Evolutionary conservation across 164 flowering plant genomes (phyloP), one percentile per base, ranked within the genome.

Genomic region (Litsea cubeba): DNA sequence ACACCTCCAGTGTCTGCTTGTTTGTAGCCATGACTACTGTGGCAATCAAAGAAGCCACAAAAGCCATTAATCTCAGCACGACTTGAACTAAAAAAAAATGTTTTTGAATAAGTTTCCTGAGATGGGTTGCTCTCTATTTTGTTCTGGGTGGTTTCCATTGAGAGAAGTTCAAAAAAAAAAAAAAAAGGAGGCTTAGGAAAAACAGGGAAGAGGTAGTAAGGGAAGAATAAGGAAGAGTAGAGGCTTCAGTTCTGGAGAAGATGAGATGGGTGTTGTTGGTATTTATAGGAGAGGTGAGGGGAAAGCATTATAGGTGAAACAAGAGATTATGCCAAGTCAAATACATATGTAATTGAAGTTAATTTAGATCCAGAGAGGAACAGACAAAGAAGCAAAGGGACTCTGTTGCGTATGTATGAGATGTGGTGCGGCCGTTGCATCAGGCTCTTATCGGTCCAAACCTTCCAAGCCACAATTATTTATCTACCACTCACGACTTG

Each of bases 1-100:
- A 75, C 0, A 82, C 2, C 1, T 11, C 17, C 0, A 76, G 62
- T 12, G 83, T 15, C 67, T 88, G 84, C 25, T 74, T 62, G 76
- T 76, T 79, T n/a, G 83, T 83, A 32, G 74, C 74, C 84, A 84
- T 81, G 14, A 79, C 46, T 60, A 73, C 60, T 3, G 72, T 25
- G 6, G 83, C 80, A 46, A 74, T 51, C 69, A 84, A 72, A 17
- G 90, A 76, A n/a, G 83, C 79, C 12, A 63, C 84, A 30, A 79
- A 69, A 24, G 86, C 89, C 30, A 82, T 25, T 6, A 71, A 15
- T 71, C 93, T 83, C 26, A 83, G 83, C 23, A 40, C 3, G 74
- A 81, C 12, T 78, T 89, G 89, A 26, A 75, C 72, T 3, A 74
- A 14, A 35, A 85, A 85, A 32, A 71, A 82, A 76, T 1, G 15